These are phyloP conservation scores for Saccharomycopsis olivae DNA, from an alignment of 805 yeast species.

Conservation along the genomic window DNA sequence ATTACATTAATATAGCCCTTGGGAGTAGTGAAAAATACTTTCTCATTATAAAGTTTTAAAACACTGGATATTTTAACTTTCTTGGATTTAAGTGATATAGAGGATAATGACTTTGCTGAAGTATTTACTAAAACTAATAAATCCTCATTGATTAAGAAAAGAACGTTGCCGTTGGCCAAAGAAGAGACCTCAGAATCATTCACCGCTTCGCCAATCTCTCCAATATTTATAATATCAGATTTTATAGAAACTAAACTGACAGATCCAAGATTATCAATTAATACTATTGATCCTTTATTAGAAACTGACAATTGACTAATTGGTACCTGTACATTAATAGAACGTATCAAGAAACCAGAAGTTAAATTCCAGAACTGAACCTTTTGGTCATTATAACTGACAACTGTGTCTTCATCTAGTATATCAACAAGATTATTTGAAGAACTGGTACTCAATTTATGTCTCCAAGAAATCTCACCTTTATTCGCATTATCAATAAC, in stretches of 20 bases:
- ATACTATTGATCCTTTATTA: neutral
- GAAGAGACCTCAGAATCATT: neutral
- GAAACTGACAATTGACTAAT: neutral
- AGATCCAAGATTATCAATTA: neutral
- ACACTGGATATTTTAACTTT: slow-evolving; percentile 10
- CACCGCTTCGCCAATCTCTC: neutral
- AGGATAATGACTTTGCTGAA: neutral
- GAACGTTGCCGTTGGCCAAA: slow-evolving; percentile 9
- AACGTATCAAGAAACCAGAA: slow-evolving; percentile 6
- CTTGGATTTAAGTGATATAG: neutral
- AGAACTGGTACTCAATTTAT: slow-evolving; percentile 19
- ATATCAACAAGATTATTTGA: neutral
- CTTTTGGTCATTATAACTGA: neutral
- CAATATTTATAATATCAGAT: neutral
- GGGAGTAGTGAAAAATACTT: slow-evolving; percentile 16
- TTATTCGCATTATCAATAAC: slow-evolving; percentile 19
- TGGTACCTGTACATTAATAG: no score
- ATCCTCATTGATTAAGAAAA: neutral
- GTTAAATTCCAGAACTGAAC: slow-evolving; percentile 10
- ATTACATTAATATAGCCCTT: slow-evolving; percentile 13
- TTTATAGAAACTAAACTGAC: neutral
- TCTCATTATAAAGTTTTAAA: slow-evolving; percentile 15
- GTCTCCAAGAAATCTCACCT: slow-evolving; percentile 25
- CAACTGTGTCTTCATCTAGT: neutral
- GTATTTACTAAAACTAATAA: neutral